Evolutionary conservation across 177 flowering plant genomes (phyloP).

Genomic region (Vitis hybrid): DNA sequence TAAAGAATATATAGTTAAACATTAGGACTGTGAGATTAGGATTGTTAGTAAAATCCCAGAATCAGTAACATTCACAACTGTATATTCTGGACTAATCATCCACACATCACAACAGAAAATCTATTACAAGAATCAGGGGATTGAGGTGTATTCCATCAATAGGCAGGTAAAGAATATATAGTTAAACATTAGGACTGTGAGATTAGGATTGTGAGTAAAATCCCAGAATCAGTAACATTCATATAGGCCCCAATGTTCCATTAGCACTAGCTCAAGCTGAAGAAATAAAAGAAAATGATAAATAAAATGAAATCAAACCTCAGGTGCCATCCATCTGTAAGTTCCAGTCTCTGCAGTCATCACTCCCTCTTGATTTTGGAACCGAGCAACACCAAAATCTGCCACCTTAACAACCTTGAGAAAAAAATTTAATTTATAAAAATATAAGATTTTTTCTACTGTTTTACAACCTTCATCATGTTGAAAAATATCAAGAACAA

Average conservation of each 20-base stretch:
- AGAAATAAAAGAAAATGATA: not conserved
- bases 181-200: too few species aligned
- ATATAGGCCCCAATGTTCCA: not conserved
- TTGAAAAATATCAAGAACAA: not conserved
- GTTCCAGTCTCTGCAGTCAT: slow-evolving; percentile 99
- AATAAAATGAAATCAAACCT: slow-evolving; percentile 45
- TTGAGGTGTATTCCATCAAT: too few species aligned
- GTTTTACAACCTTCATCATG: not conserved
- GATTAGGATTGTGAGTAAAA: too few species aligned
- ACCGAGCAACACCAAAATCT: slow-evolving; percentile 99
- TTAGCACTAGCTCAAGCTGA: not conserved
- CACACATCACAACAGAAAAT: too few species aligned
- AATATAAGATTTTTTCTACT: not conserved
- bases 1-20: not conserved
- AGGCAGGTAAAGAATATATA: too few species aligned
- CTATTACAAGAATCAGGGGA: too few species aligned
- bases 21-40: not conserved
- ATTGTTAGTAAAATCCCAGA: not conserved
- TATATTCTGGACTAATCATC: too few species aligned
- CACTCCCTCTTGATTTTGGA: slow-evolving; percentile 73
- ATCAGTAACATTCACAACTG: slow-evolving; percentile 13
- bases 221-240: not conserved
- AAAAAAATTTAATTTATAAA: slow-evolving; percentile 1
- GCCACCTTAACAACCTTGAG: slow-evolving; percentile 91
- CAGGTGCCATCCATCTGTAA: slow-evolving; percentile 99